These are phyloP conservation scores for Calophaca sinica DNA, from an alignment of 306 rosid species.

Conservation along the genomic window DNA sequence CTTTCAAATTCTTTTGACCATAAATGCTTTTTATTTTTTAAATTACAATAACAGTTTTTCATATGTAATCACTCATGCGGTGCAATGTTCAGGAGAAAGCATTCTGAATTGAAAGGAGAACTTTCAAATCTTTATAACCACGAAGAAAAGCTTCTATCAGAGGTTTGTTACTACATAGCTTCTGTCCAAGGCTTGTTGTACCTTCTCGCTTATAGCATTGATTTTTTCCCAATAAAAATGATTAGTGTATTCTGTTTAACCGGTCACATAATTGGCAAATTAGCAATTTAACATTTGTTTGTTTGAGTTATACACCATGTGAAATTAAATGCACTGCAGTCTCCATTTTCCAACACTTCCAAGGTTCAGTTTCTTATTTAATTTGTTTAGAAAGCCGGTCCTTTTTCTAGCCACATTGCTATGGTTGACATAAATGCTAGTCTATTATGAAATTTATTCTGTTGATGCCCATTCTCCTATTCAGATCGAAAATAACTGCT, in stretches of 20 bases:
- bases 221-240: not conserved
- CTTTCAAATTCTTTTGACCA: slow-evolving; percentile 55
- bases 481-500: slow-evolving; percentile 16
- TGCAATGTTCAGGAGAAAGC: slow-evolving; percentile 82
- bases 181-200: slow-evolving; percentile 37
- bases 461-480: slow-evolving; percentile 19
- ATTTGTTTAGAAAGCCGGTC: not conserved
- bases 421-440: slow-evolving; percentile 13
- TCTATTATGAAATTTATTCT: not conserved
- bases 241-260: slow-evolving; percentile 13
- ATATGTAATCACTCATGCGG: slow-evolving; percentile 30
- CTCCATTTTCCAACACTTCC: slow-evolving; percentile 31
- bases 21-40: not conserved
- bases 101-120: slow-evolving; percentile 87
- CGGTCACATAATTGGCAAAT: slow-evolving; percentile 28
- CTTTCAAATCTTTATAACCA: slow-evolving; percentile 84
- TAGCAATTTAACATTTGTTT: slow-evolving; percentile 7
- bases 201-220: slow-evolving; percentile 33
- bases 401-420: slow-evolving; percentile 6
- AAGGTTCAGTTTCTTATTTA: slow-evolving; percentile 8
- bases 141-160: slow-evolving; percentile 85
- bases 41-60: slow-evolving; percentile 7
- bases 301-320: slow-evolving; percentile 29
- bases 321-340: slow-evolving; percentile 18
- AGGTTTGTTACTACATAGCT: slow-evolving; percentile 63